phyloP scores from a whole-genome alignment of 257 asterid genomes.

The Capsicum rhomboideum region DNA sequence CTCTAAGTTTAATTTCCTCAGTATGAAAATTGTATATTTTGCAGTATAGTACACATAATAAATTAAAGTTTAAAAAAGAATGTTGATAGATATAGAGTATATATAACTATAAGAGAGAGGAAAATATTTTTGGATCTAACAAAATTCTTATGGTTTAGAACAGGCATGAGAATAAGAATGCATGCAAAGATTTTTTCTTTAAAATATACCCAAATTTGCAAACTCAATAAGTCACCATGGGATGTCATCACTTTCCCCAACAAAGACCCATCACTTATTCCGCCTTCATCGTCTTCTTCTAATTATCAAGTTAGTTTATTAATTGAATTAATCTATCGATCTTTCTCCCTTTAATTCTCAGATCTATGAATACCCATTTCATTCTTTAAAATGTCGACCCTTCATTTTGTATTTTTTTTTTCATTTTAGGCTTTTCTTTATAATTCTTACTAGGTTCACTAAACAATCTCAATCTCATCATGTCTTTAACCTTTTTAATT shows the following conservation, averaged over 20 bases:
- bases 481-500: too few relatives aligned
- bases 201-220: conserved; percentile 16
- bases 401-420: too few relatives aligned
- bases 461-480: too few relatives aligned
- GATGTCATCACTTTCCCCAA: conserved; percentile 55
- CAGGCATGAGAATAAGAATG: conserved; percentile 41
- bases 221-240: conserved; percentile 54
- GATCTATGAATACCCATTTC: conserved; percentile 29
- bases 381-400: too few relatives aligned
- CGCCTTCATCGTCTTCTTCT: conserved; percentile 24
- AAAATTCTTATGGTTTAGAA: not conserved
- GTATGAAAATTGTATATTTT: too few relatives aligned
- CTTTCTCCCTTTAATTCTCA: not conserved
- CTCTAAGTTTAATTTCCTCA: too few relatives aligned
- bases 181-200: conserved; percentile 27
- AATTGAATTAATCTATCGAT: not conserved
- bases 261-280: too few relatives aligned
- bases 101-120: not conserved
- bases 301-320: conserved; percentile 12
- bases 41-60: too few relatives aligned
- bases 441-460: too few relatives aligned
- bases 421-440: too few relatives aligned
- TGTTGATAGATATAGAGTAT: too few relatives aligned
- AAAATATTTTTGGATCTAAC: not conserved
- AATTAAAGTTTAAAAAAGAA: too few relatives aligned